Conservation (phyloP, 371 early-diverging fungal species). For the Syncephalastrum racemosum region DNA sequence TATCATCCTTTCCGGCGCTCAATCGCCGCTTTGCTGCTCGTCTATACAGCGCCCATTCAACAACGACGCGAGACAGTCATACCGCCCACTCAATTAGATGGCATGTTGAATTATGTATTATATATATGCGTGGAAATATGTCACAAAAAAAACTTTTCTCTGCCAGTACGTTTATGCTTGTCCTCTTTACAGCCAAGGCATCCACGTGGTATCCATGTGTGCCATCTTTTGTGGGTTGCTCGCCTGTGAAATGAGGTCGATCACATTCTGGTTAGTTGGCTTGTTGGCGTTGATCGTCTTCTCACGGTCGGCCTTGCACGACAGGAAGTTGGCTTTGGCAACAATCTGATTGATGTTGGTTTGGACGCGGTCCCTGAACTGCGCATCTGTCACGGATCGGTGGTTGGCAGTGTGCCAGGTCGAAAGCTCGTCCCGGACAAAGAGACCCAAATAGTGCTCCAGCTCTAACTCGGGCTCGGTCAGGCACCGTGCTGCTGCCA, state of each 20-base stretch:
- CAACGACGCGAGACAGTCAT: too few relatives aligned
- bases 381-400: constrained; percentile 59
- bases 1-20: too few relatives aligned
- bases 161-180: not conserved
- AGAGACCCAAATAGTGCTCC: constrained; percentile 81
- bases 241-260: constrained; percentile 88
- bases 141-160: not conserved
- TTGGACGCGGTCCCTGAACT: constrained; percentile 62
- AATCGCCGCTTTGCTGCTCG: too few relatives aligned
- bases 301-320: constrained; percentile 55
- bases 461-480: constrained; percentile 81
- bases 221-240: constrained; percentile 91
- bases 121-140: not conserved
- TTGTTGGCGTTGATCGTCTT: constrained; percentile 40
- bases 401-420: constrained; percentile 68
- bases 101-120: not conserved
- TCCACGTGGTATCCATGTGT: constrained; percentile 88
- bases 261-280: constrained; percentile 76
- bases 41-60: too few relatives aligned
- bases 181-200: constrained; percentile 69
- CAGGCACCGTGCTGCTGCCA: constrained; percentile 79
- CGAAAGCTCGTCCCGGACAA: constrained; percentile 90
- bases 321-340: constrained; percentile 69
- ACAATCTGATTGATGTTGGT: constrained; percentile 73
- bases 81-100: too few relatives aligned